These are phyloP conservation scores for Nigrospora sphaerica DNA, from an alignment of 2,329 filamentous ascomycete species.

Conservation along the genomic window DNA sequence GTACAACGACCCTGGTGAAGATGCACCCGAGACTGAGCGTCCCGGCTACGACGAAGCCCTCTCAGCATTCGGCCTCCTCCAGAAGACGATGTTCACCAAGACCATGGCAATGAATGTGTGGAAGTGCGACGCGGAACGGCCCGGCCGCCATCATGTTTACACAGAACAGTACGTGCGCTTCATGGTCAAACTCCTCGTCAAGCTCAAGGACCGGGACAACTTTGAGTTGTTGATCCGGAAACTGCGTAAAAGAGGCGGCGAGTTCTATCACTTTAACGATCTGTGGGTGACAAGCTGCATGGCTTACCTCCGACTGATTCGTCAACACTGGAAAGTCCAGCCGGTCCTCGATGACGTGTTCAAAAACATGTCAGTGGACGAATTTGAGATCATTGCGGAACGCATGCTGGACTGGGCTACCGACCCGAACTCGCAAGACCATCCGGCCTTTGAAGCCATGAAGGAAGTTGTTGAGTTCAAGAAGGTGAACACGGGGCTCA, in stretches of 20 bases:
- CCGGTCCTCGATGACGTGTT: slow-evolving; percentile 46
- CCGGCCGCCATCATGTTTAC: slow-evolving; percentile 87
- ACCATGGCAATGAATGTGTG: slow-evolving; percentile 93
- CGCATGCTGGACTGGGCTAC: slow-evolving; percentile 44
- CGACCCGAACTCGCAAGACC: slow-evolving; percentile 18
- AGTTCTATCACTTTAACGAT: slow-evolving; percentile 59
- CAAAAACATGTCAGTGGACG: slow-evolving; percentile 44
- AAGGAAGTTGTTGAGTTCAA: slow-evolving; percentile 53
- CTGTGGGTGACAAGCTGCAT: slow-evolving; percentile 51
- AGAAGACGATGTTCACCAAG: slow-evolving; percentile 74
- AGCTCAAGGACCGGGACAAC: slow-evolving; percentile 66
- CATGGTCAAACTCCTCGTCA: slow-evolving; percentile 66
- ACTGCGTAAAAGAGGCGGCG: slow-evolving; percentile 73
- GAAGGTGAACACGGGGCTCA: slow-evolving; percentile 76
- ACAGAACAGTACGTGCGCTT: slow-evolving; percentile 81
- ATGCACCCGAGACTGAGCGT: slow-evolving; percentile 13
- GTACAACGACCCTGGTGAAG: slow-evolving; percentile 37
- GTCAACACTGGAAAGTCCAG: slow-evolving; percentile 38
- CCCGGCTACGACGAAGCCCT: slow-evolving; percentile 54
- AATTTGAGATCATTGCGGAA: slow-evolving; percentile 50
- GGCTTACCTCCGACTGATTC: slow-evolving; percentile 46
- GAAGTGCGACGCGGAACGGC: slow-evolving; percentile 80
- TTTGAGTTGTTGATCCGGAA: slow-evolving; percentile 73
- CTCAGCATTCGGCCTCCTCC: slow-evolving; percentile 72
- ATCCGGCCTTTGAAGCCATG: slow-evolving; percentile 44